Evolutionary conservation across 192 early-diverging fungal genomes (phyloP).

Genomic region (Coemansia aciculifera): DNA sequence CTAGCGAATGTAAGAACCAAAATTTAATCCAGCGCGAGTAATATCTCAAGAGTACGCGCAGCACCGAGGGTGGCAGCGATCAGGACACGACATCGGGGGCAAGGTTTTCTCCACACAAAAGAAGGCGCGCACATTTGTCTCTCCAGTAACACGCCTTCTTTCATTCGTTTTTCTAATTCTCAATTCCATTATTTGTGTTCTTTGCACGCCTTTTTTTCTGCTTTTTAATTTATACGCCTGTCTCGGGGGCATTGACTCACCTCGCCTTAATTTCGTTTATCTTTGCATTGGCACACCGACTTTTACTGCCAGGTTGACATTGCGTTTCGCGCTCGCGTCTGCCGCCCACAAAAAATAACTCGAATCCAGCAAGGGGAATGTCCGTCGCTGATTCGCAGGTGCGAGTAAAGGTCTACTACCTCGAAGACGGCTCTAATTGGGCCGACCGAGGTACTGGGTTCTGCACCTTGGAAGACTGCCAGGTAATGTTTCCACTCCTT

Average conservation of each 20-base stretch:
- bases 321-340: conserved; percentile 7
- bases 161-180: conserved; percentile 1
- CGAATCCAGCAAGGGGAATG: conserved; percentile 25
- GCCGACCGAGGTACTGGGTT: conserved; percentile 83
- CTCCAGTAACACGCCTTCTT: background rate
- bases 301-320: background rate
- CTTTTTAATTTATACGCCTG: conserved; percentile 6
- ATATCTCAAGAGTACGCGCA: background rate
- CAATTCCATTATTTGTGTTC: conserved; percentile 9
- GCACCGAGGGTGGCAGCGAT: background rate
- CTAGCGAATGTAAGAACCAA: background rate
- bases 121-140: no score
- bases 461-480: conserved; percentile 67
- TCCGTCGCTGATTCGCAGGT: conserved; percentile 47
- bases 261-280: background rate
- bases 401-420: conserved; percentile 87
- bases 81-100: background rate
- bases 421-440: conserved; percentile 72
- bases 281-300: background rate
- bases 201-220: conserved; percentile 5
- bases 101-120: conserved; percentile 1
- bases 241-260: conserved; percentile 4
- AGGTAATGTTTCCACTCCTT: conserved; percentile 44
- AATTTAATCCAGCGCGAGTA: background rate
- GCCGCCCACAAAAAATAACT: conserved; percentile 11